Evolutionary conservation across 2,329 filamentous ascomycete species (phyloP), one percentile per base, ranked within the genome.

Genomic region (Pseudogymnoascus sp.): DNA sequence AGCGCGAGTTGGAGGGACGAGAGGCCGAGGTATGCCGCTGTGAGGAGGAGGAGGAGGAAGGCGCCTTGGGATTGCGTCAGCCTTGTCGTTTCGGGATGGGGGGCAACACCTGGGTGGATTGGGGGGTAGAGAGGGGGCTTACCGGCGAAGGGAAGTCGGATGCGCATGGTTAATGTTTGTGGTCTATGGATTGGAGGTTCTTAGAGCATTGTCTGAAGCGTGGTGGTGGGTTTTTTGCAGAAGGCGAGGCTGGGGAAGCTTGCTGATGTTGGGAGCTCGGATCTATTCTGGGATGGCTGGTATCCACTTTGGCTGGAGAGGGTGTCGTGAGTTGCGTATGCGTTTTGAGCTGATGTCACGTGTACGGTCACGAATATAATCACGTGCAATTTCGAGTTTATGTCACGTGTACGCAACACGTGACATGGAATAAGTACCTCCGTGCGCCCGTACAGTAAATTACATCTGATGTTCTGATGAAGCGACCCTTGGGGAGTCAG

Each of bases 61-160:
- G 82, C 81, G 73, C 85, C 89, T 93, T 71, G 23, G 23, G 60
- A 59, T 37, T 40, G 31, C 61, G 67, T 29, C 26, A 69, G 65
- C 37, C 40, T 35, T 63, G 62, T 29, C 42, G 13, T 4, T 2
- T 3, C 9, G 17, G 17, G 4, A 3, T 1, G 46, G 13, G 37
- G 56, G n/a, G n/a, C n/a, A n/a, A n/a, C n/a, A n/a, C n/a, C n/a
- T n/a, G 68, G 15, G n/a, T 3, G 26, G 50, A 59, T 35, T 62
- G 50, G 10, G 31, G 62, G 44, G 53, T 46, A 61, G 6, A 29
- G 59, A 46, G 19, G 40, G 31, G 66, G 79, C 85, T 72, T 80
- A 95, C 93, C 90, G 78, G 91, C 91, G 74, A 96, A 96, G 63
- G 90, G 89, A 71, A 92, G 84, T 73, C 93, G 86, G 79, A 97